Conservation (phyloP, 2,329 filamentous ascomycete genomes). For the Ampelomyces quisqualis region DNA sequence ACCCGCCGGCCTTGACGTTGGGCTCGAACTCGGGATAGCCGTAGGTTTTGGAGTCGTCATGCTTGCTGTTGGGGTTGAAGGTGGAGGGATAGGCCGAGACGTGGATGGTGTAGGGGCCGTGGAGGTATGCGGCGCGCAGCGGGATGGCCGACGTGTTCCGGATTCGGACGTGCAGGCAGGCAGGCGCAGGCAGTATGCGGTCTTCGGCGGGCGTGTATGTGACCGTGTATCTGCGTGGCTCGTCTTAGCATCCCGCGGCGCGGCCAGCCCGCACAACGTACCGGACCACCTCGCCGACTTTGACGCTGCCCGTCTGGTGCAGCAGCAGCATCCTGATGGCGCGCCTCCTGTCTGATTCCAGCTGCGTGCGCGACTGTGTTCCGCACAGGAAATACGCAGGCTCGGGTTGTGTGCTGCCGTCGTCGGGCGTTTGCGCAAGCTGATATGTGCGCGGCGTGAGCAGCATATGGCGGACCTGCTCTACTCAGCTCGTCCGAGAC, state of each 20-base stretch:
- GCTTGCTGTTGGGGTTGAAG: slow-evolving; percentile 81
- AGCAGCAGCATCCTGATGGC: slow-evolving; percentile 73
- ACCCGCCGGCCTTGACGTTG: slow-evolving; percentile 90
- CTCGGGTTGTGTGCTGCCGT: slow-evolving; percentile 27
- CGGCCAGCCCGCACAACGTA: slow-evolving; percentile 47
- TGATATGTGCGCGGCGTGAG: slow-evolving; percentile 45
- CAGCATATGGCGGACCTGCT: slow-evolving; percentile 37
- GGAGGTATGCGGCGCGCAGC: slow-evolving; percentile 90
- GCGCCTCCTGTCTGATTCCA: slow-evolving; percentile 33
- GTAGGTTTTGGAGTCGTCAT: slow-evolving; percentile 67
- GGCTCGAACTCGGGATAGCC: slow-evolving; percentile 91
- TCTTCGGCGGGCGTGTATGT: slow-evolving; percentile 90
- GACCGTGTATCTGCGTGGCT: slow-evolving; percentile 64
- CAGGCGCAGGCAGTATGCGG: slow-evolving; percentile 83
- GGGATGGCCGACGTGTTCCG: slow-evolving; percentile 91
- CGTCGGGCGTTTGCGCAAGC: slow-evolving; percentile 43
- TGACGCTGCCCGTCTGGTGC: slow-evolving; percentile 87
- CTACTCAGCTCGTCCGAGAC: not conserved
- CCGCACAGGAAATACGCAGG: slow-evolving; percentile 38
- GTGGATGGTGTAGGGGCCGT: slow-evolving; percentile 90
- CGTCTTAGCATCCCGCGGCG: slow-evolving; percentile 16
- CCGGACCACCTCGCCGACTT: slow-evolving; percentile 90
- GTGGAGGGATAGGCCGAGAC: slow-evolving; percentile 80
- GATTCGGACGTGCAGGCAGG: slow-evolving; percentile 78
- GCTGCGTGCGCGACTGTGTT: slow-evolving; percentile 37